Conservation (phyloP, 306 rosid genomes). For the Cucumis cinereus region DNA sequence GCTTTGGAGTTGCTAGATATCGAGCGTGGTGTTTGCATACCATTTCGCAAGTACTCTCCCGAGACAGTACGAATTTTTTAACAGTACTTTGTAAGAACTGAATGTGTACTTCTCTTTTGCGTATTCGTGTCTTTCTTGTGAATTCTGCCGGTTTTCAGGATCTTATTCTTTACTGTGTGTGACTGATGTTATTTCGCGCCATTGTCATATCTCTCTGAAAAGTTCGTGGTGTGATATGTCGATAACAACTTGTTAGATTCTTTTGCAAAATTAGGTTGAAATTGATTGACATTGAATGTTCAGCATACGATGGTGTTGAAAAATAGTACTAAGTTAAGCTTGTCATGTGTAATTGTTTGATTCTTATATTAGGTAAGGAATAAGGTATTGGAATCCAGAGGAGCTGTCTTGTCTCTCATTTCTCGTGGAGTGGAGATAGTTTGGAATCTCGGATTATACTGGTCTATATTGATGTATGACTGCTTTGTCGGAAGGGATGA, state of each 20-base stretch:
- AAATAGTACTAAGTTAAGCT: background rate
- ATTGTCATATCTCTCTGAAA: background rate
- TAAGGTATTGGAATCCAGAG: conserved; percentile 82
- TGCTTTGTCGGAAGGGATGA: conserved; percentile 90
- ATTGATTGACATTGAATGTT: background rate
- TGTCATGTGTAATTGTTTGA: background rate
- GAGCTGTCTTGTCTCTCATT: conserved; percentile 59
- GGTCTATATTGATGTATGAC: conserved; percentile 78
- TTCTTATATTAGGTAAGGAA: conserved; percentile 46
- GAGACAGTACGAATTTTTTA: conserved; percentile 47
- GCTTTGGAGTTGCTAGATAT: conserved; percentile 92
- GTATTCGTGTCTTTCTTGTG: background rate
- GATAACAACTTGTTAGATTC: background rate
- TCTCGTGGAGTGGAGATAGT: conserved; percentile 88
- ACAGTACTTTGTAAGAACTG: background rate
- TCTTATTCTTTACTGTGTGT: background rate
- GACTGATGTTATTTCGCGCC: background rate
- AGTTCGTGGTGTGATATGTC: background rate
- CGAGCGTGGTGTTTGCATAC: conserved; percentile 95
- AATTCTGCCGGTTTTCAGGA: background rate
- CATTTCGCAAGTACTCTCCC: conserved; percentile 95
- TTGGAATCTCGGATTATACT: conserved; percentile 80
- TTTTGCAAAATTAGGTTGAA: background rate
- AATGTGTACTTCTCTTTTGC: background rate
- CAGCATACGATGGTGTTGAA: background rate